These are phyloP conservation scores for Neurospora sp. DNA, from an alignment of 2,329 filamentous ascomycete species.

Conservation along the genomic window DNA sequence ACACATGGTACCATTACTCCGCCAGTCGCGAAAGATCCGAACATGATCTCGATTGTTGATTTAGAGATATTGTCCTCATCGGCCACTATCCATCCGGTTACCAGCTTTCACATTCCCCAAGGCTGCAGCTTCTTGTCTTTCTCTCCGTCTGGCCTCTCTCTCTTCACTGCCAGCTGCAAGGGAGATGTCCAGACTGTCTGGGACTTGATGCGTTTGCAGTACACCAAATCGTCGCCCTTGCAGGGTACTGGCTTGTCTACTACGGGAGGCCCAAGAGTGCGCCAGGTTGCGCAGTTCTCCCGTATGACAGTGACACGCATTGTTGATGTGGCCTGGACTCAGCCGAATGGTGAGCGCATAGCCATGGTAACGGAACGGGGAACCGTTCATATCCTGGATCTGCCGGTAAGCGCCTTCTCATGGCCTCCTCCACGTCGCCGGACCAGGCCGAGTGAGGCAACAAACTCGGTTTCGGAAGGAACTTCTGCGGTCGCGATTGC, in stretches of 20 bases:
- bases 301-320: conserved; percentile 87
- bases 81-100: conserved; percentile 49
- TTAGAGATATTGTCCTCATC: conserved; percentile 47
- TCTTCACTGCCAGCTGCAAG: conserved; percentile 73
- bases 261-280: conserved; percentile 52
- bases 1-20: conserved; percentile 58
- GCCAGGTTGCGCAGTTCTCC: conserved; percentile 80
- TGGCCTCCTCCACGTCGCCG: conserved; percentile 68
- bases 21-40: conserved; percentile 52
- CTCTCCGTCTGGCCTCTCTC: conserved; percentile 59
- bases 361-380: conserved; percentile 89
- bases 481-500: conserved; percentile 56
- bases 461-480: conserved; percentile 38
- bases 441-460: conserved; percentile 32
- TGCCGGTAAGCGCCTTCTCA: conserved; percentile 71
- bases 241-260: conserved; percentile 36
- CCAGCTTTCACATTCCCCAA: conserved; percentile 60
- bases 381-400: conserved; percentile 87
- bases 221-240: conserved; percentile 50
- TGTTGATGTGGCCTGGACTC: conserved; percentile 81
- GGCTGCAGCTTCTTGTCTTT: conserved; percentile 78
- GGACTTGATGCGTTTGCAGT: conserved; percentile 61
- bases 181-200: conserved; percentile 77
- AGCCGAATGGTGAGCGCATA: conserved; percentile 68
- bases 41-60: conserved; percentile 67